A percentile compares a stretch with the other conserved stretches of the same genome.
phyloP scores from a whole-genome alignment of 208 protist genomes.

The Trichomonas vaginalis region DNA sequence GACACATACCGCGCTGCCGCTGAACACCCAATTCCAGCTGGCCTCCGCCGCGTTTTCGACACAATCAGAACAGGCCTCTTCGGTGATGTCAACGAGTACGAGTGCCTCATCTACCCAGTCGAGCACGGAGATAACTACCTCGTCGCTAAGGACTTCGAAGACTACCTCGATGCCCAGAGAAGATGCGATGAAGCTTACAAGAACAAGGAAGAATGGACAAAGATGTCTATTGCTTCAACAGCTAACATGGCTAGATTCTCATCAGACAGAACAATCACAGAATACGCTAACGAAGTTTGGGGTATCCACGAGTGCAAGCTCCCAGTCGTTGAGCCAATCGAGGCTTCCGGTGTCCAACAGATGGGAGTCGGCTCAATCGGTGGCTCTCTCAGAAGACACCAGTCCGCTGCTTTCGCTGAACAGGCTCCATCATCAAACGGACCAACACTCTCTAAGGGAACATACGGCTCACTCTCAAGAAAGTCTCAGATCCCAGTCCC shows the following conservation, averaged over 20 bases:
- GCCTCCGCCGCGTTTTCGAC: neutral
- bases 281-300: conserved; percentile 4
- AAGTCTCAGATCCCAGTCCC: neutral
- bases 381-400: neutral
- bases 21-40: neutral
- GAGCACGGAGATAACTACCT: neutral
- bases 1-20: neutral
- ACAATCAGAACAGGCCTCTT: neutral
- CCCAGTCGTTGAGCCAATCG: neutral
- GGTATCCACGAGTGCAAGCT: neutral
- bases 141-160: neutral
- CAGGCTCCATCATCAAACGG: neutral
- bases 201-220: neutral
- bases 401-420: neutral
- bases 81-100: neutral
- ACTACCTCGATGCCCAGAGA: neutral
- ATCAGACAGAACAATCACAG: neutral
- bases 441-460: neutral
- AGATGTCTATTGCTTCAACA: neutral
- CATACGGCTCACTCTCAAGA: neutral
- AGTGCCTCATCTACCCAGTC: neutral
- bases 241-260: neutral
- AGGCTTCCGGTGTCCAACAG: neutral
- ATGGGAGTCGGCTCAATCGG: neutral
- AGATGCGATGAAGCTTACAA: neutral